Base-by-base conservation (phyloP, 352 stramenopile species). In the Aphanomyces invadans region DNA sequence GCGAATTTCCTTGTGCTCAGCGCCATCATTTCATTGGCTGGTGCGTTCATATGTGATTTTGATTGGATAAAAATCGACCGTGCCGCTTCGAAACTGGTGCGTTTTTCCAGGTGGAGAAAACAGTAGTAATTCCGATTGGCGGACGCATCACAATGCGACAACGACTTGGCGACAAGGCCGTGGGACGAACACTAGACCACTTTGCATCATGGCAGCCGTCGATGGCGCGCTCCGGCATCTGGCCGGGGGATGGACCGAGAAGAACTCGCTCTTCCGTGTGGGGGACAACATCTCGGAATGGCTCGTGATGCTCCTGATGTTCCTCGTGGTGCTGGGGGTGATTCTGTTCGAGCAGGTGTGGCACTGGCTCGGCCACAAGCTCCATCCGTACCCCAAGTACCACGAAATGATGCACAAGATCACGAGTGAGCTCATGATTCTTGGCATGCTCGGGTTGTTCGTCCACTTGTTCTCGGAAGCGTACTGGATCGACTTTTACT, bases 381-480 rank as follows among this genome's bases (percentile, higher is more conserved):
- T 73, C 7, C 15, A 70, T 9, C 59, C 38, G 32, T 73, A 63
- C 53, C 69, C 72, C 42, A 77, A 77, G 59, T 77, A 77, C 63
- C 70, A 74, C 31, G 65, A 72, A 52, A 74, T 74, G 70, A 56
- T 74, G 29, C 63, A 42, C 53, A 74, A 74, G 46, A 60, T 70
- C 19, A 64, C 49, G 52, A 32, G 38, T 36, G 71, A 76, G 60
- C 64, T 76, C 31, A 76, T 76, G 71, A 76, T 76, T 60, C 65
- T 76, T 25, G 71, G 71, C 17, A 54, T 75, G 4, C 46, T 75
- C 29, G 46, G 55, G 39, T 49, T 21, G 42, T 73, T 21, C 44
- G 70, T 54, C 39, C 44, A 49, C 49, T 73, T 15, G 55, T 48
- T 29, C 56, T 74, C 60, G 71, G 73, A 52, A 23, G 59, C 29